Evolutionary conservation across 495 filamentous ascomycete species (phyloP).

Genomic region (Trichoderma gamsii): DNA sequence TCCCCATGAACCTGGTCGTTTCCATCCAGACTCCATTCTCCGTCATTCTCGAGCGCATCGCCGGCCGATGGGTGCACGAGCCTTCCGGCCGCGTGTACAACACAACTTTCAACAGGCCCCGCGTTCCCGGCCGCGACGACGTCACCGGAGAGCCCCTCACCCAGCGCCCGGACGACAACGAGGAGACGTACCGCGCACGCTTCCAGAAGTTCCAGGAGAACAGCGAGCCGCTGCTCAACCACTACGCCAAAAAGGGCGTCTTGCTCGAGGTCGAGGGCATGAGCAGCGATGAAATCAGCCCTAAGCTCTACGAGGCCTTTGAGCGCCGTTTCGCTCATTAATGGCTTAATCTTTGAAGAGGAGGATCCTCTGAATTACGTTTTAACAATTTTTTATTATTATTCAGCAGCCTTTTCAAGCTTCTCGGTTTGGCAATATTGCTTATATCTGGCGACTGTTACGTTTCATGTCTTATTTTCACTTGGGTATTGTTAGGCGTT

Average conservation of each 20-base stretch:
- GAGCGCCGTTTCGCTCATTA: constrained; percentile 59
- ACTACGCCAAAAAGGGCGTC: constrained; percentile 81
- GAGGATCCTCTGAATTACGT: not conserved
- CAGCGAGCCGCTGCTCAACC: constrained; percentile 75
- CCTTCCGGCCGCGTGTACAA: constrained; percentile 92
- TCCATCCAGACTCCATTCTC: constrained; percentile 58
- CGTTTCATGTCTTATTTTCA: not conserved
- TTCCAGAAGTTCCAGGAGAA: constrained; percentile 80
- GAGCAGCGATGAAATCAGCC: constrained; percentile 89
- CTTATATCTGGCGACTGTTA: not conserved
- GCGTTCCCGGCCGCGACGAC: constrained; percentile 76
- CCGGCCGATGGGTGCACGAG: constrained; percentile 88
- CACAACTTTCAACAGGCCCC: constrained; percentile 81
- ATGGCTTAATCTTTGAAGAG: not conserved
- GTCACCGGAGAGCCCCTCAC: constrained; percentile 83
- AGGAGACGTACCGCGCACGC: constrained; percentile 75
- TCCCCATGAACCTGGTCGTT: constrained; percentile 90
- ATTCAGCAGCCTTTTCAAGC: not conserved
- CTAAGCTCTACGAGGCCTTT: constrained; percentile 74
- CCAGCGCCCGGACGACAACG: constrained; percentile 75
- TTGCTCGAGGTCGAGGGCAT: constrained; percentile 82
- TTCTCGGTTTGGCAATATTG: not conserved
- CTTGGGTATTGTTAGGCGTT: not conserved
- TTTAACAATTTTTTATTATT: not conserved
- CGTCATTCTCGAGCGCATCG: constrained; percentile 83